These are phyloP conservation scores for Boletus coccyginus DNA, from an alignment of 768 basidiomycete genomes.

Conservation along the genomic window DNA sequence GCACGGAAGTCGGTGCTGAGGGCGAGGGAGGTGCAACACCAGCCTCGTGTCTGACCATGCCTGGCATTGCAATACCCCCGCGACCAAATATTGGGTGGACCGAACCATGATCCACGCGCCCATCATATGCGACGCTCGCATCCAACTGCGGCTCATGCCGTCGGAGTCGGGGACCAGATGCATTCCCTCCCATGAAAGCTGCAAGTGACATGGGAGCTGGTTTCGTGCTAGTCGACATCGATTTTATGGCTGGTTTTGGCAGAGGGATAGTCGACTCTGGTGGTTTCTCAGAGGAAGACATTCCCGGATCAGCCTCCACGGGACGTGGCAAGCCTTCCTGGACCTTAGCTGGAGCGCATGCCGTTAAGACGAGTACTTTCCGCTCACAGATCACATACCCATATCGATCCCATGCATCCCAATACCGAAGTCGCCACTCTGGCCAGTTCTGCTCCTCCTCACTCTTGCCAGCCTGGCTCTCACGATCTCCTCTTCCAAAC, in stretches of 20 bases:
- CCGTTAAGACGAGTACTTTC: neutral
- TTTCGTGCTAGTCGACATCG: conserved; percentile 18
- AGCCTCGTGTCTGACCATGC: conserved; percentile 42
- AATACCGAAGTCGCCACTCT: conserved; percentile 37
- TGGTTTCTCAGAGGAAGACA: conserved; percentile 6
- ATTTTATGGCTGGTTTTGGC: conserved; percentile 15
- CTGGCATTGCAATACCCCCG: conserved; percentile 75
- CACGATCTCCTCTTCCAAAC: conserved; percentile 56
- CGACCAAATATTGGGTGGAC: conserved; percentile 78
- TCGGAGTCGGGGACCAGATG: conserved; percentile 70
- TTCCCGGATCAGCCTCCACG: conserved; percentile 9
- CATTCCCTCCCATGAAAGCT: conserved; percentile 77
- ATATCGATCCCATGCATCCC: conserved; percentile 36
- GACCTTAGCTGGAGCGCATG: conserved; percentile 18
- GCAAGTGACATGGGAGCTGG: conserved; percentile 67
- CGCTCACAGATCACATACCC: conserved; percentile 24
- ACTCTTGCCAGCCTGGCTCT: conserved; percentile 46
- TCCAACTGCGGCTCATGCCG: conserved; percentile 72
- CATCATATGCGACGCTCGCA: conserved; percentile 63
- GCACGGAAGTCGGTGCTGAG: conserved; percentile 2
- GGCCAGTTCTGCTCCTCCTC: conserved; percentile 35
- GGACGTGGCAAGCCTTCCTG: conserved; percentile 16
- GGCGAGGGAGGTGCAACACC: conserved; percentile 2
- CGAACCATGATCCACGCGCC: conserved; percentile 46
- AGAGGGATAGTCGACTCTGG: neutral